Evolutionary conservation across 2,329 filamentous ascomycete genomes (phyloP).

Genomic region (Penicillium glabrum): DNA sequence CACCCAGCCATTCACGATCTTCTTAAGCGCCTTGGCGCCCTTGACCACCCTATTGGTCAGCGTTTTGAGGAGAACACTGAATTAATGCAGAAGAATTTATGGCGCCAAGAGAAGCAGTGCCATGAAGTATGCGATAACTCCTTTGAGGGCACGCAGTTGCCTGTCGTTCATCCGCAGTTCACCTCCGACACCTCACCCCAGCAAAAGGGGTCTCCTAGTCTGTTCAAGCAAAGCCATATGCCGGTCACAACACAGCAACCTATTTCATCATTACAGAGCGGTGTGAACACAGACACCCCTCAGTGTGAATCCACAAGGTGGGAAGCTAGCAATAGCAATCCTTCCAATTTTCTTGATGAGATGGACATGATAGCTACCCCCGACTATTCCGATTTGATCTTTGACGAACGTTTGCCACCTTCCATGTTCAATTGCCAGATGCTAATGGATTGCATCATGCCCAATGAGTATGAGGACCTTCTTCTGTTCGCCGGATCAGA

Average conservation of each 20-base stretch:
- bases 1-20: conserved; percentile 65
- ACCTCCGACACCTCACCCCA: background rate
- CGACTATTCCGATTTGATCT: background rate
- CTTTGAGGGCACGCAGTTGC: background rate
- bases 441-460: background rate
- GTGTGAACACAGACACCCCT: no score
- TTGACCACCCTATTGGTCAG: conserved; percentile 54
- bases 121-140: background rate
- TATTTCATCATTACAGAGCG: background rate
- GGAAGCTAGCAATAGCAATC: background rate
- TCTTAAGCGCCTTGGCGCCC: conserved; percentile 57
- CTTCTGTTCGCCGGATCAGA: background rate
- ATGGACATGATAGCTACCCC: background rate
- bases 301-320: background rate
- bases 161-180: background rate
- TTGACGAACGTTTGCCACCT: background rate
- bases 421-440: background rate
- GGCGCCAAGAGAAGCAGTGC: background rate
- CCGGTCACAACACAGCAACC: background rate
- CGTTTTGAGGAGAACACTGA: background rate
- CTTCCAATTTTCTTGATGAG: background rate
- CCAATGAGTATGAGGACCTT: background rate
- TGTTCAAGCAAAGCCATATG: background rate
- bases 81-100: background rate
- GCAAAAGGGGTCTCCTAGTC: background rate